A percentile compares a stretch with the other conserved stretches of the same genome.
These are phyloP conservation scores for Cardamine chenopodiifolia DNA, from an alignment of 345 rosid genomes.

Conservation along the genomic window DNA sequence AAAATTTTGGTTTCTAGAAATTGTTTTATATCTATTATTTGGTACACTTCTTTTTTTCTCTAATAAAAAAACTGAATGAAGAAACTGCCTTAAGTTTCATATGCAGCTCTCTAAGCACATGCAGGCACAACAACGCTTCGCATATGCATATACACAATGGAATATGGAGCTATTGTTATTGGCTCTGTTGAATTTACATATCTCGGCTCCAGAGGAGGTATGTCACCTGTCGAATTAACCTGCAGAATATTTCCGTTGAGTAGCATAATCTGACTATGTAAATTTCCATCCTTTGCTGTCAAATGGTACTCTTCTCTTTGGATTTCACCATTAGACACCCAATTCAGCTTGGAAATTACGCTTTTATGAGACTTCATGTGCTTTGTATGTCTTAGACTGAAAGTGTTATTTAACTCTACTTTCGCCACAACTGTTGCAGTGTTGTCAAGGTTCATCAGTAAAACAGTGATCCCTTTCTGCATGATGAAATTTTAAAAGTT, in stretches of 20 bases:
- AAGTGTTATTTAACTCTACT: conserved; percentile 47
- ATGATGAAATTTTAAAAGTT: conserved; percentile 17
- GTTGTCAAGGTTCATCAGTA: conserved; percentile 75
- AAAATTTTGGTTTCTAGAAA: not conserved
- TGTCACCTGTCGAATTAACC: conserved; percentile 62
- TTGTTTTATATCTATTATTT: conserved; percentile 14
- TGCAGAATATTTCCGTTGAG: conserved; percentile 73
- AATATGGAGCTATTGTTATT: conserved; percentile 60
- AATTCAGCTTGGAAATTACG: conserved; percentile 16
- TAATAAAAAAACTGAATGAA: conserved; percentile 36
- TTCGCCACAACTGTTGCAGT: conserved; percentile 54
- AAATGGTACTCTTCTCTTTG: conserved; percentile 87
- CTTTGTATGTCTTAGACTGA: conserved; percentile 33
- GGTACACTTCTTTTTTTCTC: not conserved
- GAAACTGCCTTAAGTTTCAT: conserved; percentile 41
- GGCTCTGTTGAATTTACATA: conserved; percentile 51
- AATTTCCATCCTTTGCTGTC: conserved; percentile 68
- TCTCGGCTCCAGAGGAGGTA: conserved; percentile 66
- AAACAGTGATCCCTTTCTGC: conserved; percentile 76
- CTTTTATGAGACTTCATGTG: conserved; percentile 36
- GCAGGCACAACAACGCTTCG: conserved; percentile 56
- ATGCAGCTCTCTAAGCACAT: conserved; percentile 45
- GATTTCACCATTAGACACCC: conserved; percentile 30
- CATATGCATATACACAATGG: conserved; percentile 73
- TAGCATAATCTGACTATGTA: conserved; percentile 80